A percentile compares a stretch with the other conserved stretches of the same genome.
These are phyloP conservation scores for Tolypocladium inflatum DNA, from an alignment of 2,329 filamentous ascomycete species.

Conservation along the genomic window DNA sequence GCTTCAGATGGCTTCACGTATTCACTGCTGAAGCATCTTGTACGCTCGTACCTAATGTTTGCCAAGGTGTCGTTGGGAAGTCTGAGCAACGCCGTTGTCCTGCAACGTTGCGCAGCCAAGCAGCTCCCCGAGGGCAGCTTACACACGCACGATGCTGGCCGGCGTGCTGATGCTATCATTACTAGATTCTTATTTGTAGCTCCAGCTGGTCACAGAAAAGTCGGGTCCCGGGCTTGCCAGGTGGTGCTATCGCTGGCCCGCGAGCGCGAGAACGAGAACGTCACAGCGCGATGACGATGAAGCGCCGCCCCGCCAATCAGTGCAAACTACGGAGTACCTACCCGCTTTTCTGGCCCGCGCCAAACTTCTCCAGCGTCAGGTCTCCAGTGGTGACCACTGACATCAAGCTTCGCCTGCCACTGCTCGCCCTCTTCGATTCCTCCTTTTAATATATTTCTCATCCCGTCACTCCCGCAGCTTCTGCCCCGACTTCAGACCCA, in stretches of 20 bases:
- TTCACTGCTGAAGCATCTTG: not conserved
- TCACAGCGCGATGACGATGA: not conserved
- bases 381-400: not conserved
- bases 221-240: too few relatives aligned
- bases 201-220: not conserved
- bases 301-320: not conserved
- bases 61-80: not conserved
- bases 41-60: not conserved
- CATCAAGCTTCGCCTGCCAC: conserved; percentile 1
- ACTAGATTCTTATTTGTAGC: not conserved
- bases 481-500: not conserved
- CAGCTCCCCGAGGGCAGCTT: not conserved
- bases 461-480: conserved; percentile 1
- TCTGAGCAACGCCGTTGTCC: not conserved
- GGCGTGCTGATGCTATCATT: not conserved
- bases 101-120: too few relatives aligned
- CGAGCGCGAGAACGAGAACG: too few relatives aligned
- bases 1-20: not conserved
- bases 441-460: conserved; percentile 5
- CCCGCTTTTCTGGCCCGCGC: conserved; percentile 4
- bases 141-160: not conserved
- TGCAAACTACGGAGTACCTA: too few relatives aligned
- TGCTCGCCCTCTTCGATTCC: not conserved
- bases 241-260: not conserved
- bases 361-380: conserved; percentile 7